Conservation (phyloP, 345 rosid species). For the Ceriops tagal region DNA sequence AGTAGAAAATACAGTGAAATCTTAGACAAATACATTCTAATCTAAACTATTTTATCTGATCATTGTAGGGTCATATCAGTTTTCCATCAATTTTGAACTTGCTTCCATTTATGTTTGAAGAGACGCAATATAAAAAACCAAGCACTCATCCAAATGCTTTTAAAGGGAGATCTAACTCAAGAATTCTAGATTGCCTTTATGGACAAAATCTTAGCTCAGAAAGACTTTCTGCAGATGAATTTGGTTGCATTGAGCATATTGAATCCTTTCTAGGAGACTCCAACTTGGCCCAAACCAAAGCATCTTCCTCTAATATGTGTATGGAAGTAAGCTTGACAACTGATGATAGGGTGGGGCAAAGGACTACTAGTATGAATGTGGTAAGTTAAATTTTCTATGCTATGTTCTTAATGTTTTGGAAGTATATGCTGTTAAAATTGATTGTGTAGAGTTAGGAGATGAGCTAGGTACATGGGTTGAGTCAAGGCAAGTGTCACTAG, state of each 20-base stretch:
- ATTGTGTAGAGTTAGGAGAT: not conserved
- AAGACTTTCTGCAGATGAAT: conserved; percentile 15
- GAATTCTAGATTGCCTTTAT: conserved; percentile 18
- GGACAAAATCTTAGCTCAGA: conserved; percentile 20
- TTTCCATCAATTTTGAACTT: conserved; percentile 57
- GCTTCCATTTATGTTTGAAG: conserved; percentile 37
- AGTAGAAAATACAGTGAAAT: conserved; percentile 4
- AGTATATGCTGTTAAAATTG: not conserved
- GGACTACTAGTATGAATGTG: not conserved
- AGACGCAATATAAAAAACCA: conserved; percentile 28
- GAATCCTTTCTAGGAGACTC: conserved; percentile 18
- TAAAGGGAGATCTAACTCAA: conserved; percentile 17
- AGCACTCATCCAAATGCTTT: conserved; percentile 18
- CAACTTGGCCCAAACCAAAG: conserved; percentile 8
- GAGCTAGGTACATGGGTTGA: not conserved
- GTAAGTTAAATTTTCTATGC: not conserved
- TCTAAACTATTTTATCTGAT: not conserved
- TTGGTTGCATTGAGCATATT: not conserved
- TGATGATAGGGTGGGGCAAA: conserved; percentile 33
- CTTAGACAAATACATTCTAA: not conserved
- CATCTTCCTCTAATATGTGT: not conserved
- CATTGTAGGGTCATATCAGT: conserved; percentile 54
- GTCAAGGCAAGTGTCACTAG: not conserved
- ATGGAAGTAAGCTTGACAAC: conserved; percentile 15
- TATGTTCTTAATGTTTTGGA: not conserved